phyloP scores from a whole-genome alignment of 305 asterid genomes.

The Solanum hybrid region DNA sequence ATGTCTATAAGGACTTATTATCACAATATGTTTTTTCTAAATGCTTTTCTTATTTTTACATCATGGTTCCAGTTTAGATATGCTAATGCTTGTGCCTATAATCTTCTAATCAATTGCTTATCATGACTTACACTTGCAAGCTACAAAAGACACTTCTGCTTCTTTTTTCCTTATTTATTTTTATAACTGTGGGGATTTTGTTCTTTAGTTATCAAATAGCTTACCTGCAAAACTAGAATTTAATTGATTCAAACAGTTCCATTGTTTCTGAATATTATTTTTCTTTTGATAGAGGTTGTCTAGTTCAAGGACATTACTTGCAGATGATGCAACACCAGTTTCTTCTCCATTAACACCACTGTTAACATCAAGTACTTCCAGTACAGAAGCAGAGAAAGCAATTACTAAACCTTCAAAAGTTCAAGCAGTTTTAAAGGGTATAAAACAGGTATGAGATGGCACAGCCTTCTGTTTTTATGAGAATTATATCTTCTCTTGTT shows the following conservation, averaged over 20 bases:
- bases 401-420: slow-evolving; percentile 48
- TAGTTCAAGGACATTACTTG: slow-evolving; percentile 46
- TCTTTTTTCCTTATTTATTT: no score
- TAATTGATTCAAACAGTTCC: background rate
- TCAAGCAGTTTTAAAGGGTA: slow-evolving; percentile 72
- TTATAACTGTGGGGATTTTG: background rate
- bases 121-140: background rate
- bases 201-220: background rate
- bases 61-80: background rate
- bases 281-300: background rate
- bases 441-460: slow-evolving; percentile 47
- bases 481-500: background rate
- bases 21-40: background rate
- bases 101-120: background rate
- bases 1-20: background rate
- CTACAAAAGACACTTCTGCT: background rate
- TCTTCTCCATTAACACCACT: slow-evolving; percentile 76
- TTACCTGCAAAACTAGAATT: background rate
- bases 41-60: background rate
- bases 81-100: background rate
- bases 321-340: slow-evolving; percentile 55
- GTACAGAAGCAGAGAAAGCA: slow-evolving; percentile 51
- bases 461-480: background rate
- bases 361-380: slow-evolving; percentile 44
- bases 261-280: background rate